Conservation (phyloP, 2,329 filamentous ascomycete genomes). For the Teratosphaeria epicoccoides region DNA sequence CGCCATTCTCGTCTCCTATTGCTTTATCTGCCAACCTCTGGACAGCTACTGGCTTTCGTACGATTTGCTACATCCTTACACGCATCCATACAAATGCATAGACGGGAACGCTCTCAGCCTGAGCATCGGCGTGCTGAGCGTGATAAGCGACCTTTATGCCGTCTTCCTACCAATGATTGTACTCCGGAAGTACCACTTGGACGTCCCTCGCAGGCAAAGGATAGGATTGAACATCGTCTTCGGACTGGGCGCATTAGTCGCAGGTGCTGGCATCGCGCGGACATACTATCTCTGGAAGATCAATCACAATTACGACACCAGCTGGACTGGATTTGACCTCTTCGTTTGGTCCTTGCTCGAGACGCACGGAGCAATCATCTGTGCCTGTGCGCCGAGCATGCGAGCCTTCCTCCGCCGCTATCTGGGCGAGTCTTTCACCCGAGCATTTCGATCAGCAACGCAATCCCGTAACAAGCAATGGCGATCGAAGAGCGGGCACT, state of each 20-base stretch:
- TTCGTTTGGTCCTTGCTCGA: conserved; percentile 21
- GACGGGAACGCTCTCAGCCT: conserved; percentile 23
- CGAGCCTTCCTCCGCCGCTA: conserved; percentile 22
- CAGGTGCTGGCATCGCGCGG: conserved; percentile 23
- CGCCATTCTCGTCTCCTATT: conserved; percentile 8
- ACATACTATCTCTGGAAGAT: conserved; percentile 22
- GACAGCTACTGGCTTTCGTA: conserved; percentile 14
- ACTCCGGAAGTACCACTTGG: conserved; percentile 30
- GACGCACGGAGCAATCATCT: conserved; percentile 22
- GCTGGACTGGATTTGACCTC: conserved; percentile 18
- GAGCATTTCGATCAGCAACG: background rate
- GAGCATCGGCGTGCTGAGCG: conserved; percentile 10
- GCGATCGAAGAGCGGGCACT: background rate
- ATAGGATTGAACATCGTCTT: conserved; percentile 12
- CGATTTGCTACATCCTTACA: conserved; percentile 6
- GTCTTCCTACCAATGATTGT: conserved; percentile 26
- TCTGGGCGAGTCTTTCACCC: conserved; percentile 6
- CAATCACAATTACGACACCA: conserved; percentile 12
- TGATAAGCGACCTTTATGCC: conserved; percentile 14
- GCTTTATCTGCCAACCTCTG: conserved; percentile 10
- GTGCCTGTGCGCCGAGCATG: conserved; percentile 20
- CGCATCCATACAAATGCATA: conserved; percentile 16
- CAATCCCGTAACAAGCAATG: background rate
- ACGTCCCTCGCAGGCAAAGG: conserved; percentile 23
- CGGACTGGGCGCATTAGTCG: conserved; percentile 19